phyloP scores from a whole-genome alignment of 2,329 filamentous ascomycete species.

The Penicillium sp. region DNA sequence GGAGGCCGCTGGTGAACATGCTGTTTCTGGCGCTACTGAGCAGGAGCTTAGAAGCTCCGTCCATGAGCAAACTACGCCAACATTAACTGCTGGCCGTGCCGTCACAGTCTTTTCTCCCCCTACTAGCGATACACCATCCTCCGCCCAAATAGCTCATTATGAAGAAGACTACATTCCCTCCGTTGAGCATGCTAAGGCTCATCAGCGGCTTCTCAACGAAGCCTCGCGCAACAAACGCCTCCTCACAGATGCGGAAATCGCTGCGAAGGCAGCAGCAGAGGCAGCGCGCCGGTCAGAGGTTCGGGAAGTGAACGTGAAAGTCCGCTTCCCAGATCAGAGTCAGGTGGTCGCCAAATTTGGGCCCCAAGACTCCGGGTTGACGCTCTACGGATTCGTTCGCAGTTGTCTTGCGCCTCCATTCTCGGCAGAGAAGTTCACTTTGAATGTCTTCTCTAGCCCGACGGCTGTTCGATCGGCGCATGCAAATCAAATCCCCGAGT shows the following conservation, averaged over 20 bases:
- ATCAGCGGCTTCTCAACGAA: slow-evolving; percentile 77
- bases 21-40: slow-evolving; percentile 17
- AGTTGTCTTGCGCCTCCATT: slow-evolving; percentile 67
- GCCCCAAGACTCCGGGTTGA: slow-evolving; percentile 69
- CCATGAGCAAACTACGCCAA: slow-evolving; percentile 31
- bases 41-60: slow-evolving; percentile 24
- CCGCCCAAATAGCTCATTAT: slow-evolving; percentile 69
- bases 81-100: slow-evolving; percentile 51
- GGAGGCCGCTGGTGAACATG: slow-evolving; percentile 14
- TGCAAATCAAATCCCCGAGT: slow-evolving; percentile 45
- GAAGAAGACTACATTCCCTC: slow-evolving; percentile 82
- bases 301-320: slow-evolving; percentile 73
- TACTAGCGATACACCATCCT: slow-evolving; percentile 73
- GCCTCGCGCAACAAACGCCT: slow-evolving; percentile 79
- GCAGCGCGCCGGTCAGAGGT: slow-evolving; percentile 70
- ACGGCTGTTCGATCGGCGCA: slow-evolving; percentile 30
- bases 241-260: slow-evolving; percentile 80
- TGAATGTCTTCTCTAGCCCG: slow-evolving; percentile 63
- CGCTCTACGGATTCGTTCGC: slow-evolving; percentile 76
- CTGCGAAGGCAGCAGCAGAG: slow-evolving; percentile 69
- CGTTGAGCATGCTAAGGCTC: slow-evolving; percentile 81
- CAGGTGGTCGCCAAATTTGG: slow-evolving; percentile 75
- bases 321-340: slow-evolving; percentile 87
- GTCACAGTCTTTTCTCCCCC: slow-evolving; percentile 81
- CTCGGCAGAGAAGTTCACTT: slow-evolving; percentile 69